Evolutionary conservation across 2,329 filamentous ascomycete species (phyloP).

Genomic region (Pseudogymnoascus verrucosus): DNA sequence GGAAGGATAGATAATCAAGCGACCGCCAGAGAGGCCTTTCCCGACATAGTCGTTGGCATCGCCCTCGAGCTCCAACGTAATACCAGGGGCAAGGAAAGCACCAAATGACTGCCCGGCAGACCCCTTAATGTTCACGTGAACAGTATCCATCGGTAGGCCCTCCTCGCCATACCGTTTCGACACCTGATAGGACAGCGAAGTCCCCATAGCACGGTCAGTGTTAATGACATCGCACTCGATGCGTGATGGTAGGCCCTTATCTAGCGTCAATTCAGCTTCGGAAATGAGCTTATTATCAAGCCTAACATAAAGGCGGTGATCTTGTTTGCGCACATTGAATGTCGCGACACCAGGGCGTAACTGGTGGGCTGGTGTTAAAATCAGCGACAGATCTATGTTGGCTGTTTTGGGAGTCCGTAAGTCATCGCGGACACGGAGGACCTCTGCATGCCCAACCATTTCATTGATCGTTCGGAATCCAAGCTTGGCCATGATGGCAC

Average conservation of each 20-base stretch:
- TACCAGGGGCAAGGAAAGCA: conserved; percentile 85
- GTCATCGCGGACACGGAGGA: conserved; percentile 79
- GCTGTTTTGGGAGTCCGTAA: conserved; percentile 80
- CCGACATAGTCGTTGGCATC: conserved; percentile 96
- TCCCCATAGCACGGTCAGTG: conserved; percentile 88
- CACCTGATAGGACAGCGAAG: conserved; percentile 91
- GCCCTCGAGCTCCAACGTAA: conserved; percentile 90
- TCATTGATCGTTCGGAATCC: conserved; percentile 94
- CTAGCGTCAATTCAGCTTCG: conserved; percentile 86
- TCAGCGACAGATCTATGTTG: conserved; percentile 87
- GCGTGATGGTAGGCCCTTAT: conserved; percentile 85
- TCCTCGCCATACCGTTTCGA: conserved; percentile 86
- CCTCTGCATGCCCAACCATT: conserved; percentile 90
- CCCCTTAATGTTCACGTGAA: conserved; percentile 93
- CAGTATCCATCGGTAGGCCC: conserved; percentile 83
- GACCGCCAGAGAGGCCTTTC: conserved; percentile 89
- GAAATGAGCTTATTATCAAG: conserved; percentile 96
- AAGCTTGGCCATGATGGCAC: conserved; percentile 93
- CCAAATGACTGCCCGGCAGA: conserved; percentile 96
- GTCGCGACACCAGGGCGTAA: conserved; percentile 89
- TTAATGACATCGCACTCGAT: conserved; percentile 97
- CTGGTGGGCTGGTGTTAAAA: conserved; percentile 91
- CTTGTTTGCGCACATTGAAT: conserved; percentile 96
- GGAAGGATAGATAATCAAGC: conserved; percentile 87
- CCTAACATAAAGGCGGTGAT: conserved; percentile 85